These are phyloP conservation scores for Cercospora sp. DNA, from an alignment of 2,329 filamentous ascomycete genomes.

Conservation along the genomic window DNA sequence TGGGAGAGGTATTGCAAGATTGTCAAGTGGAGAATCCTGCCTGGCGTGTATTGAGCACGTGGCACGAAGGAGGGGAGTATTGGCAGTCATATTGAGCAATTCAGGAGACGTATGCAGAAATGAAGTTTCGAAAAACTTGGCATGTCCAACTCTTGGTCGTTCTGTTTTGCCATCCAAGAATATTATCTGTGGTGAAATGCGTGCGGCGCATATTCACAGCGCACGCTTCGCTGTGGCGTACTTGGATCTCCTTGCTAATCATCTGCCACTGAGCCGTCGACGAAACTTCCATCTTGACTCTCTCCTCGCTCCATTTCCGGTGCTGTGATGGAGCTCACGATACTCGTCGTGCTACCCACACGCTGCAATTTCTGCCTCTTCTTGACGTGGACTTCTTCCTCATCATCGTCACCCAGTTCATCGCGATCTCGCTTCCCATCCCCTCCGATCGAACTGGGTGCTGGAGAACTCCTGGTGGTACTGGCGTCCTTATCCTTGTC, in stretches of 20 bases:
- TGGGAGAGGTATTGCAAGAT: slow-evolving; percentile 86
- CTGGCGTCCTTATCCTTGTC: slow-evolving; percentile 16
- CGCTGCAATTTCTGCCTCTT: slow-evolving; percentile 42
- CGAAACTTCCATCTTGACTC: slow-evolving; percentile 41
- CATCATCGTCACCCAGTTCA: slow-evolving; percentile 38
- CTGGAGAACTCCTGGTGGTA: slow-evolving; percentile 25
- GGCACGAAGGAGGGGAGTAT: neutral
- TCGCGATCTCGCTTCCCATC: slow-evolving; percentile 40
- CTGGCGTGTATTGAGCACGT: slow-evolving; percentile 69
- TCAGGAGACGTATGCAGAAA: neutral
- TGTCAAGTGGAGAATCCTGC: slow-evolving; percentile 80
- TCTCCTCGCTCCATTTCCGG: slow-evolving; percentile 38
- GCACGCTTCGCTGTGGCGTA: neutral
- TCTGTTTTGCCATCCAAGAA: neutral
- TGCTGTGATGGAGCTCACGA: slow-evolving; percentile 31
- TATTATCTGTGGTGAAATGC: neutral
- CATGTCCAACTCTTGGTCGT: neutral
- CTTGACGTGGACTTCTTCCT: slow-evolving; percentile 39
- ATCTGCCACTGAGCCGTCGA: slow-evolving; percentile 37
- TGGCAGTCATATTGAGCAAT: neutral
- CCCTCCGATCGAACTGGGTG: slow-evolving; percentile 27
- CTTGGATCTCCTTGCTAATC: slow-evolving; percentile 22
- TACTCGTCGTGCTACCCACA: slow-evolving; percentile 40
- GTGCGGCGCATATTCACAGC: neutral
- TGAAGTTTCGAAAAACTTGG: neutral